phyloP scores from a whole-genome alignment of 2,329 filamentous ascomycete genomes.

The Elsinoe arachidis region DNA sequence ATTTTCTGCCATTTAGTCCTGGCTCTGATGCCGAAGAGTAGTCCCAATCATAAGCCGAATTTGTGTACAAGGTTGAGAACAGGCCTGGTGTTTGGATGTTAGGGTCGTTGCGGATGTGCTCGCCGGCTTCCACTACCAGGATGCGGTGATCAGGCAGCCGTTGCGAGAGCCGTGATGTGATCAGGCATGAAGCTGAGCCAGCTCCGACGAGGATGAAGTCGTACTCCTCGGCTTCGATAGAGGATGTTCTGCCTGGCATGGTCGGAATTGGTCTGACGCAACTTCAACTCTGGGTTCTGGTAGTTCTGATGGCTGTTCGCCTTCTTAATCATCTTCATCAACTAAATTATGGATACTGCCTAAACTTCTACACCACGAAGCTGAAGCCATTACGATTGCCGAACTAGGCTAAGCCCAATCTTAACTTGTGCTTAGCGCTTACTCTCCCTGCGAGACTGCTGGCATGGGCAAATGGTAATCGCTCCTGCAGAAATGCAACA shows the following conservation, averaged over 20 bases:
- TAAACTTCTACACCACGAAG: no score
- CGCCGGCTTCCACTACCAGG: slow-evolving; percentile 74
- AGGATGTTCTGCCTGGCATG: background rate
- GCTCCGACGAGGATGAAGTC: slow-evolving; percentile 83
- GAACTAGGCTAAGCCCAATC: no score
- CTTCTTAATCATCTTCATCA: no score
- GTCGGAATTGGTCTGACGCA: background rate
- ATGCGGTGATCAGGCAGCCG: slow-evolving; percentile 75
- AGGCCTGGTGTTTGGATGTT: slow-evolving; percentile 19
- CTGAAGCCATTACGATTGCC: no score
- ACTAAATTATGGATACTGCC: no score
- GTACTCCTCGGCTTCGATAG: slow-evolving; percentile 38
- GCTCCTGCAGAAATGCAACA: no score
- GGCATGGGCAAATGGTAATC: no score
- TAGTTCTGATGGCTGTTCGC: no score
- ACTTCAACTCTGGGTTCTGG: no score
- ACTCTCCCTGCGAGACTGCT: no score
- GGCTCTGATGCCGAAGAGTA: slow-evolving; percentile 14
- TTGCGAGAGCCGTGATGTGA: slow-evolving; percentile 68
- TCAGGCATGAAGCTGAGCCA: slow-evolving; percentile 77
- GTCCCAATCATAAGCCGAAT: slow-evolving; percentile 21
- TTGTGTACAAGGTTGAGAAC: slow-evolving; percentile 12
- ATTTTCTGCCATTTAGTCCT: slow-evolving; percentile 15
- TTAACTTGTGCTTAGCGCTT: no score
- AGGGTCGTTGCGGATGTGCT: slow-evolving; percentile 18